phyloP scores from a whole-genome alignment of 495 filamentous ascomycete species.

The Aspergillus sclerotioniger region DNA sequence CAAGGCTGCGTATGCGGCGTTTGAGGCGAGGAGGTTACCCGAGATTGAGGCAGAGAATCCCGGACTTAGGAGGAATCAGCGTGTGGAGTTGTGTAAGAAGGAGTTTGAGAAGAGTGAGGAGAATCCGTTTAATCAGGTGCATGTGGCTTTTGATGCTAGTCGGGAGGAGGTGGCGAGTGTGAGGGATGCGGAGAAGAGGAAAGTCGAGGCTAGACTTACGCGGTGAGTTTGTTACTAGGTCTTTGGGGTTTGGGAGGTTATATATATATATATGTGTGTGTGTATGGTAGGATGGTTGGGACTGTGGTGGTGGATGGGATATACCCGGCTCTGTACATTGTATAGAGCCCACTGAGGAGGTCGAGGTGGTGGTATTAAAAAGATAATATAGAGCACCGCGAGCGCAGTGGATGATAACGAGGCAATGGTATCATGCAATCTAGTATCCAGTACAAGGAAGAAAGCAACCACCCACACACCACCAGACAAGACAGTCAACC shows the following conservation, averaged over 20 bases:
- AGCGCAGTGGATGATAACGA: not conserved
- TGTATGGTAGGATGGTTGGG: not conserved
- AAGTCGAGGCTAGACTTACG: conserved; percentile 68
- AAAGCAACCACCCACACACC: not conserved
- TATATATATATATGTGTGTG: no score
- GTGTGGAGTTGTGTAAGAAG: conserved; percentile 72
- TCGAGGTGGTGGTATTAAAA: no score
- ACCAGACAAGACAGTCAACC: conserved; percentile 16
- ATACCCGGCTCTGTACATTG: conserved; percentile 17
- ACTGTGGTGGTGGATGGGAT: conserved; percentile 11
- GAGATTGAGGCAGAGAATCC: conserved; percentile 82
- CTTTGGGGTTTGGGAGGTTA: not conserved
- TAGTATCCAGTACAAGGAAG: conserved; percentile 25
- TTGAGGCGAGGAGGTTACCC: conserved; percentile 75
- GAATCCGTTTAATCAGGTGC: conserved; percentile 88
- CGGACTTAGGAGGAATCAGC: conserved; percentile 76
- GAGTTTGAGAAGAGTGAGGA: conserved; percentile 91
- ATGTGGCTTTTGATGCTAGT: conserved; percentile 68
- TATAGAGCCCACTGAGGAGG: not conserved
- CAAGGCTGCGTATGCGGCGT: conserved; percentile 85
- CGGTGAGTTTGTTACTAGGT: conserved; percentile 23
- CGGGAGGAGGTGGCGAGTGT: conserved; percentile 74
- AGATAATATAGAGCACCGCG: no score
- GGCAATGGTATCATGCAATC: conserved; percentile 29
- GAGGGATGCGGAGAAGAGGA: conserved; percentile 64